Conservation (phyloP, 208 protist genomes). For the Strigomonas culicis region DNA sequence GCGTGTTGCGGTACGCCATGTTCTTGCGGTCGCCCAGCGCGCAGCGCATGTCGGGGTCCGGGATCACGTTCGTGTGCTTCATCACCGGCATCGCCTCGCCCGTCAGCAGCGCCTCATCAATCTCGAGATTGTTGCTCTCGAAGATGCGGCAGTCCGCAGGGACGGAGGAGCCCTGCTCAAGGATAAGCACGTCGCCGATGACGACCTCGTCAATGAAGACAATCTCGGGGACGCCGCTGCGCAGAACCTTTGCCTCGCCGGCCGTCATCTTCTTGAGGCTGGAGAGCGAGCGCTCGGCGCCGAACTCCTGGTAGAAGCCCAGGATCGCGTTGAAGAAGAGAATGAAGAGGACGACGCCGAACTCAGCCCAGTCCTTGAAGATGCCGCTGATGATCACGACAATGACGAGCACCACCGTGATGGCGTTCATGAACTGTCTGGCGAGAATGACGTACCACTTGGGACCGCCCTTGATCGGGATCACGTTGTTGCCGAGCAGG, state of each 20-base stretch:
- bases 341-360: constrained; percentile 79
- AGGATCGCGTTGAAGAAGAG: constrained; percentile 85
- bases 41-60: constrained; percentile 56
- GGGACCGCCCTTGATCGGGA: constrained; percentile 71
- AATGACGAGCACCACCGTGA: constrained; percentile 80
- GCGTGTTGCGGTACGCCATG: constrained; percentile 86
- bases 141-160: constrained; percentile 95
- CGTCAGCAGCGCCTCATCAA: constrained; percentile 93
- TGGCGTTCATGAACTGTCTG: constrained; percentile 82
- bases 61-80: constrained; percentile 81
- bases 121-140: constrained; percentile 71
- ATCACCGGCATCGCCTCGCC: constrained; percentile 87
- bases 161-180: constrained; percentile 91
- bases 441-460: constrained; percentile 62
- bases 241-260: constrained; percentile 86
- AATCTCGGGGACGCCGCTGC: constrained; percentile 81
- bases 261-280: constrained; percentile 87
- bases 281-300: constrained; percentile 77
- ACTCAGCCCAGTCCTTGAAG: constrained; percentile 87
- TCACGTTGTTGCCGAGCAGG: constrained; percentile 74
- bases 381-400: constrained; percentile 77
- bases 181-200: constrained; percentile 95
- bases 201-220: constrained; percentile 94
- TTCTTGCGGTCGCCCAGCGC: constrained; percentile 90
- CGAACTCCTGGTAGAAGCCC: constrained; percentile 88